Percentiles rank a stretch among this genome's conserved stretches.
phyloP scores from a whole-genome alignment of 1,284 basidiomycete genomes.

The Microbotryomycetes sp. region DNA sequence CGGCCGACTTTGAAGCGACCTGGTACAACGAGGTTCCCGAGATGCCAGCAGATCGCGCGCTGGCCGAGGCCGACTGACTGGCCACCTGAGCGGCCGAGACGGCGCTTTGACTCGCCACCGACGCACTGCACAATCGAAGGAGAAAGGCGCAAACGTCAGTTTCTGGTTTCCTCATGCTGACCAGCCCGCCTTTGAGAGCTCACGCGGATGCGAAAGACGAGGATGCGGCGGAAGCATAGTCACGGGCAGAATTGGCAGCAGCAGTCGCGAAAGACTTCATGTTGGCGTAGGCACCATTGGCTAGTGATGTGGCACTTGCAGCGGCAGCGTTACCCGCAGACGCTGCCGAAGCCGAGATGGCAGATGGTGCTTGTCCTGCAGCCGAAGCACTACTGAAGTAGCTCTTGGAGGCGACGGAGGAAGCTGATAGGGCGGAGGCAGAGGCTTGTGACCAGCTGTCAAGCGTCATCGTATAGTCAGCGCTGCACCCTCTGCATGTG shows the following conservation, averaged over 20 bases:
- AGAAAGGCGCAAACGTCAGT: too few relatives aligned
- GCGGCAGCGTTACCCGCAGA: slow-evolving; percentile 27
- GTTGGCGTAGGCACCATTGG: slow-evolving; percentile 9
- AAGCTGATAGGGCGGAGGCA: slow-evolving; percentile 23
- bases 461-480: neutral
- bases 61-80: slow-evolving; percentile 5
- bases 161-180: too few relatives aligned
- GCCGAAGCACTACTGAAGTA: neutral
- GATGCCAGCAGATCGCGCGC: neutral
- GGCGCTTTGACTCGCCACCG: slow-evolving; percentile 15
- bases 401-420: slow-evolving; percentile 18
- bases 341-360: slow-evolving; percentile 6
- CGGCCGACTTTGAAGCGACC: neutral
- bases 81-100: slow-evolving; percentile 19
- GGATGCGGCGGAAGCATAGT: slow-evolving; percentile 17
- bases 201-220: slow-evolving; percentile 5
- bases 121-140: too few relatives aligned
- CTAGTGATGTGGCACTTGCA: slow-evolving; percentile 19
- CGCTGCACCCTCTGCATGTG: too few relatives aligned
- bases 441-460: slow-evolving; percentile 14
- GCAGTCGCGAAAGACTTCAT: slow-evolving; percentile 9
- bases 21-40: neutral
- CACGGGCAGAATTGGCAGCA: slow-evolving; percentile 6
- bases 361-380: slow-evolving; percentile 4
- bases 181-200: too few relatives aligned